Evolutionary conservation across 2,329 filamentous ascomycete genomes (phyloP).

Genomic region (Drechslerella stenobrocha): DNA sequence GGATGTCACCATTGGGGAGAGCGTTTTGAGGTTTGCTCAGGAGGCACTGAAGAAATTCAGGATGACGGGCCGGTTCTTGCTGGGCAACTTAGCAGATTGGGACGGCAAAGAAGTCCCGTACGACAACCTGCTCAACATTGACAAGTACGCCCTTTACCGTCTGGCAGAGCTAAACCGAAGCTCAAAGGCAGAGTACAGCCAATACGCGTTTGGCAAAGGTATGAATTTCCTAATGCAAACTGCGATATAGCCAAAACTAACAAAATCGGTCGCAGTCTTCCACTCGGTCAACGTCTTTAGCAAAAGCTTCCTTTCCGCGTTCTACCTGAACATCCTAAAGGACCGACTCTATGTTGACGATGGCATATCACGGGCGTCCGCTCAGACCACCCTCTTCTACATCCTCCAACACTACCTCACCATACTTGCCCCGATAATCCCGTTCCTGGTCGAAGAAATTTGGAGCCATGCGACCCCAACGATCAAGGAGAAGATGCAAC

Average conservation of each 20-base stretch:
- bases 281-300: conserved; percentile 61
- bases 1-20: conserved; percentile 79
- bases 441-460: conserved; percentile 51
- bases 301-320: conserved; percentile 79
- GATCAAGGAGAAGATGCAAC: conserved; percentile 46
- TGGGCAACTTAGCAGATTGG: conserved; percentile 64
- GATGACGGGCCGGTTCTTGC: conserved; percentile 84
- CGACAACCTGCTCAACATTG: conserved; percentile 47
- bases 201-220: conserved; percentile 39
- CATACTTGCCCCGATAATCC: conserved; percentile 51
- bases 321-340: conserved; percentile 91
- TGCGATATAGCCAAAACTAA: conserved; percentile 9
- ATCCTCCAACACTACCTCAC: conserved; percentile 57
- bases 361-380: conserved; percentile 64
- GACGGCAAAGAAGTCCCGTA: conserved; percentile 54
- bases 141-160: conserved; percentile 59
- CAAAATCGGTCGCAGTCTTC: conserved; percentile 21
- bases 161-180: conserved; percentile 26
- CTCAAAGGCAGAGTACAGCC: conserved; percentile 35
- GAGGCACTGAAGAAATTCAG: conserved; percentile 81
- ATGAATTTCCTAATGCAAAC: background rate
- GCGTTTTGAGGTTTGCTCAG: conserved; percentile 75
- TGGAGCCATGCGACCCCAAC: conserved; percentile 49
- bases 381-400: conserved; percentile 63
- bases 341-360: conserved; percentile 85